phyloP scores from a whole-genome alignment of 805 yeast genomes.

The Candida corydali region DNA sequence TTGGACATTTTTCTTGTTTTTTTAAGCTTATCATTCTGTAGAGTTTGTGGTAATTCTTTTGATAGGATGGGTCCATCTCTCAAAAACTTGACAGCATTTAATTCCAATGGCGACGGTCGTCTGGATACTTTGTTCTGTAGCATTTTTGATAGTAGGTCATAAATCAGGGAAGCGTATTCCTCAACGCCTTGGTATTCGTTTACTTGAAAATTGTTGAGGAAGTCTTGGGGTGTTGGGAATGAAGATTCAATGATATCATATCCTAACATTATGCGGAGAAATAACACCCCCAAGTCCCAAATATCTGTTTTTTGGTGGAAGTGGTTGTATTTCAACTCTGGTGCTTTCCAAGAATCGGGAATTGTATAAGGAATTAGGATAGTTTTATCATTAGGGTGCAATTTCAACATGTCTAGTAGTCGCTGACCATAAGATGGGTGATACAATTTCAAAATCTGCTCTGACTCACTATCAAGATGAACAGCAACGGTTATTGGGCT shows the following conservation, averaged over 20 bases:
- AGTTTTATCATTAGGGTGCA: constrained; percentile 15
- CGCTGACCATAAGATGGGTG: constrained; percentile 49
- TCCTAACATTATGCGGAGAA: constrained; percentile 39
- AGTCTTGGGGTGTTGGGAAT: constrained; percentile 45
- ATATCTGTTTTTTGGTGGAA: constrained; percentile 69
- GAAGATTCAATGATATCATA: constrained; percentile 61
- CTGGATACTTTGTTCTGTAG: constrained; percentile 62
- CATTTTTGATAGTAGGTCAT: constrained; percentile 63
- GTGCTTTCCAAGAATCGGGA: constrained; percentile 66
- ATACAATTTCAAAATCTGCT: constrained; percentile 53
- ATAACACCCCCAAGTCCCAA: constrained; percentile 85
- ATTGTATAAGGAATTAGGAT: not conserved
- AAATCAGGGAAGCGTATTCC: constrained; percentile 62
- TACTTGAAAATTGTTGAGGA: constrained; percentile 20
- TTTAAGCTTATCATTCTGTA: not conserved
- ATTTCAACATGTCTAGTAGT: constrained; percentile 23
- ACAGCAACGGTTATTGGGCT: constrained; percentile 51
- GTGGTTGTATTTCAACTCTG: constrained; percentile 49
- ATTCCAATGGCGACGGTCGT: constrained; percentile 79
- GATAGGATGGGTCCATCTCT: constrained; percentile 58
- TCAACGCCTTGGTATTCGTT: constrained; percentile 50
- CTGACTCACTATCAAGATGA: no score
- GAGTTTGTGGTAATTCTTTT: not conserved
- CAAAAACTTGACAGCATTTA: constrained; percentile 78
- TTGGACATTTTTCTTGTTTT: not conserved